Evolutionary conservation across 495 filamentous ascomycete genomes (phyloP).

Genomic region (Achaetomiella virescens): DNA sequence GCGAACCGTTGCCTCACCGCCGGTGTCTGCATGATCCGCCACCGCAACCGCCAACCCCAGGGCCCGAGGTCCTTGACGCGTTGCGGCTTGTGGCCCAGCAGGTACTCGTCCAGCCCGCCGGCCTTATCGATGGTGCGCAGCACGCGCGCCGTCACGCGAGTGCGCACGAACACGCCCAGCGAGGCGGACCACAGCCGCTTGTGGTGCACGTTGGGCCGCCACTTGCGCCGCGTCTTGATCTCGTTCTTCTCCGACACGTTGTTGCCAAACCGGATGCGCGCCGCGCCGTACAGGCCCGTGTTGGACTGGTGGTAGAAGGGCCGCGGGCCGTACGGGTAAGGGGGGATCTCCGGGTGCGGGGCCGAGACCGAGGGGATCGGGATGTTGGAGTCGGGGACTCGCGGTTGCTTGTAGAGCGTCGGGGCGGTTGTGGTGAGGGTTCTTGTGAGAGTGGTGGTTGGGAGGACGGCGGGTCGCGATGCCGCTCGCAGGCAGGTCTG

Average conservation of each 20-base stretch:
- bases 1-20: constrained; percentile 54
- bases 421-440: constrained; percentile 23
- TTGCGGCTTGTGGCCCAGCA: constrained; percentile 64
- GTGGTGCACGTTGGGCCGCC: constrained; percentile 80
- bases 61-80: constrained; percentile 80
- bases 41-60: constrained; percentile 80
- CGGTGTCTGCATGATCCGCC: constrained; percentile 73
- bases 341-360: constrained; percentile 46
- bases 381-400: constrained; percentile 23
- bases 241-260: constrained; percentile 70
- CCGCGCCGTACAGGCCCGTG: constrained; percentile 74
- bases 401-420: constrained; percentile 21
- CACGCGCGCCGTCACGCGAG: constrained; percentile 69
- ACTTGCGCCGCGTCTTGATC: constrained; percentile 76
- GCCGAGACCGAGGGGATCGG: constrained; percentile 26
- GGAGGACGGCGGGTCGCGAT: neutral
- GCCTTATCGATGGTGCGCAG: constrained; percentile 80
- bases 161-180: constrained; percentile 57
- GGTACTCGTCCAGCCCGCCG: constrained; percentile 85
- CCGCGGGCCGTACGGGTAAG: constrained; percentile 80
- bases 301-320: constrained; percentile 80
- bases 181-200: constrained; percentile 68
- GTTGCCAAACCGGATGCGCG: constrained; percentile 85
- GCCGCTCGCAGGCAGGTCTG: constrained; percentile 15
- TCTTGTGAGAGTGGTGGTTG: constrained; percentile 12